Evolutionary conservation across 2,329 filamentous ascomycete genomes (phyloP).

Genomic region (Hypoxylon sp.): DNA sequence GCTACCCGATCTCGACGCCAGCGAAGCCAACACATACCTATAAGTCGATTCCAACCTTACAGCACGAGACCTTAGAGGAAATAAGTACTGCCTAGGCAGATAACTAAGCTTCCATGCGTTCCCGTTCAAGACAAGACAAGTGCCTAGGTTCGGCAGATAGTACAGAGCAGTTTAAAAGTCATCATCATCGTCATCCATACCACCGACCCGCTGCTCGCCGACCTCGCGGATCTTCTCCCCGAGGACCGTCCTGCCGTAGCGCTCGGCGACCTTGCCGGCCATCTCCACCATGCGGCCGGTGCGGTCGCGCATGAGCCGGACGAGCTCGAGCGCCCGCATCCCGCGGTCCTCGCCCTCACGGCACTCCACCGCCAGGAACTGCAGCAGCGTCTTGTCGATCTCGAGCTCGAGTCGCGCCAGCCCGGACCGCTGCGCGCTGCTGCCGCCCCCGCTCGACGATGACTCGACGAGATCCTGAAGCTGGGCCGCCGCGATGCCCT

Average conservation of each 20-base stretch:
- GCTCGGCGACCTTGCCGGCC: constrained; percentile 86
- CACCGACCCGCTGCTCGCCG: constrained; percentile 73
- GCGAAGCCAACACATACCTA: background rate
- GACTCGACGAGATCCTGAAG: constrained; percentile 79
- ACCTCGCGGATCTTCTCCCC: constrained; percentile 91
- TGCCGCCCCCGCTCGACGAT: constrained; percentile 73
- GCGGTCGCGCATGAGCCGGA: constrained; percentile 84
- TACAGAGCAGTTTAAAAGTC: constrained; percentile 3
- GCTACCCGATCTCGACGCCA: constrained; percentile 2
- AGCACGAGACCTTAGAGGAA: background rate
- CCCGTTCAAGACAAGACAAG: background rate
- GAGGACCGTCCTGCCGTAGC: constrained; percentile 83
- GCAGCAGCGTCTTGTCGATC: constrained; percentile 88
- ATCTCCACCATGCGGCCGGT: constrained; percentile 92
- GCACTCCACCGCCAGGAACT: constrained; percentile 90
- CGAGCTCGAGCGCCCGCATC: constrained; percentile 94
- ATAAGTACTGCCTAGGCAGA: background rate
- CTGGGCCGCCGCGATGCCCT: constrained; percentile 77
- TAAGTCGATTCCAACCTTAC: background rate
- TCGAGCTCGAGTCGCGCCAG: constrained; percentile 82
- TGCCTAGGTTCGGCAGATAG: background rate
- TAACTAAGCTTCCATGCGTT: background rate
- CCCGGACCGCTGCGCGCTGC: constrained; percentile 72
- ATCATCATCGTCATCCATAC: constrained; percentile 54
- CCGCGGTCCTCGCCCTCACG: constrained; percentile 91